These are phyloP conservation scores for Cercospora janseana DNA, from an alignment of 2,329 filamentous ascomycete genomes.

Conservation along the genomic window DNA sequence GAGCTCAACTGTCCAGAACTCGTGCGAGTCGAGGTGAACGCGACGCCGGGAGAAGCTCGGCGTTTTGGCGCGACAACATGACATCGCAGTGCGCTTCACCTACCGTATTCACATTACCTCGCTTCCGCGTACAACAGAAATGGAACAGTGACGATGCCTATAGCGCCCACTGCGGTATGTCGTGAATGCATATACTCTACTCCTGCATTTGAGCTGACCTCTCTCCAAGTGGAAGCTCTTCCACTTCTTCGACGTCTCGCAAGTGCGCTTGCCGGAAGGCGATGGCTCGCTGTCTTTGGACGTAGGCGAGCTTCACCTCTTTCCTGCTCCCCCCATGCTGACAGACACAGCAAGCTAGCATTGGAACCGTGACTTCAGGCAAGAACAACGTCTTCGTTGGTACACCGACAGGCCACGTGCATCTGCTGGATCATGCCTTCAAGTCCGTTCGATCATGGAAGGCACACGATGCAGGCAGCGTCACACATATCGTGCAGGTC, in stretches of 20 bases:
- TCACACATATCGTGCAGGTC: conserved; percentile 90
- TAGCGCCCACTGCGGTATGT: conserved; percentile 36
- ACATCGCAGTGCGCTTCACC: background rate
- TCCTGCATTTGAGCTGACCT: conserved; percentile 2
- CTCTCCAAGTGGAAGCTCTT: conserved; percentile 90
- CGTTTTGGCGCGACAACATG: conserved; percentile 5
- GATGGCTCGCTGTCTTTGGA: conserved; percentile 59
- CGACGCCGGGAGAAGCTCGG: conserved; percentile 3
- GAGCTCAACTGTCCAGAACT: conserved; percentile 9
- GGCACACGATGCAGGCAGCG: conserved; percentile 74
- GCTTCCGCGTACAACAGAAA: conserved; percentile 16
- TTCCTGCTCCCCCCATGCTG: conserved; percentile 20
- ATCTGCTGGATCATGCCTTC: conserved; percentile 83
- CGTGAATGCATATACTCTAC: background rate
- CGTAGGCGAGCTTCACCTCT: conserved; percentile 20
- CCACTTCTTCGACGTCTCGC: conserved; percentile 96
- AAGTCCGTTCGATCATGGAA: conserved; percentile 83
- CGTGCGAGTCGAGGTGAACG: conserved; percentile 7
- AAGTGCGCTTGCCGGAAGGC: conserved; percentile 74
- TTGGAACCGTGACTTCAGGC: conserved; percentile 80
- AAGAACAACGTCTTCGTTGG: conserved; percentile 89
- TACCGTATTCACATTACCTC: background rate
- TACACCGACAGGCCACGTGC: conserved; percentile 78
- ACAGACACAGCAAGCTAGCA: conserved; percentile 56
- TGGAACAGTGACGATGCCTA: conserved; percentile 27